Evolutionary conservation across 1,284 basidiomycete species (phyloP), one percentile per base, ranked within the genome.

Genomic region (Lentinula novae-zelandiae): DNA sequence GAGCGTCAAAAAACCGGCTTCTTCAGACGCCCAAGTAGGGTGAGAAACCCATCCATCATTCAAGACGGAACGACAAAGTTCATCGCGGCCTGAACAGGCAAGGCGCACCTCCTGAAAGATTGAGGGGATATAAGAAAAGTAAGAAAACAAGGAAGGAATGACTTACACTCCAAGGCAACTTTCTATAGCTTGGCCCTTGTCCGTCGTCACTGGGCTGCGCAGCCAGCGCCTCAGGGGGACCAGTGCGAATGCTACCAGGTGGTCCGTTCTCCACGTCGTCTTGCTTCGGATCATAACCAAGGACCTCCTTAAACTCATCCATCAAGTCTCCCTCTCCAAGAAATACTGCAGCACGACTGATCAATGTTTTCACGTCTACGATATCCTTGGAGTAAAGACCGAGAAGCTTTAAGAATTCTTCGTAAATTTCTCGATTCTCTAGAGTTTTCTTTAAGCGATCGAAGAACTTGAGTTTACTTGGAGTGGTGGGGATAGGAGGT

Each of bases 21-120:
- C 94, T 69, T 98, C 97, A 63, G 96, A 98, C 17, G 93, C 94
- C 94, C 95, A 98, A 0, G 94, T 96, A 1, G 96, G 96, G 73
- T 99, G 95, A 20, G 95, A 97, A 31, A 98, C 93, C 93, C 95
- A 97, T 66, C 89, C 85, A 70, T 98, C 95, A 71, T 98, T 99
- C 60, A 99, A 85, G 17, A 99, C 95, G 53, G 95, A 96, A 76
- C 95, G 93, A 73, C 94, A 97, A 66, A 98, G 90, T 65, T 95
- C 88, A 70, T 98, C 96, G 42, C 97, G 89, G 6, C 93, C 96
- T 2, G 95, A 97, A 74, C 97, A 99, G 54, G 93, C 91, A 34
- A 98, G 76, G 60, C 87, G 85, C 68, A 92, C 85, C 78, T 98
- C 96, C 93, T 95, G 68, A 59, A 68, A 62, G 17, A 17, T 62